These are phyloP conservation scores for Aspergillus sp. DNA, from an alignment of 2,329 filamentous ascomycete genomes.

Conservation along the genomic window DNA sequence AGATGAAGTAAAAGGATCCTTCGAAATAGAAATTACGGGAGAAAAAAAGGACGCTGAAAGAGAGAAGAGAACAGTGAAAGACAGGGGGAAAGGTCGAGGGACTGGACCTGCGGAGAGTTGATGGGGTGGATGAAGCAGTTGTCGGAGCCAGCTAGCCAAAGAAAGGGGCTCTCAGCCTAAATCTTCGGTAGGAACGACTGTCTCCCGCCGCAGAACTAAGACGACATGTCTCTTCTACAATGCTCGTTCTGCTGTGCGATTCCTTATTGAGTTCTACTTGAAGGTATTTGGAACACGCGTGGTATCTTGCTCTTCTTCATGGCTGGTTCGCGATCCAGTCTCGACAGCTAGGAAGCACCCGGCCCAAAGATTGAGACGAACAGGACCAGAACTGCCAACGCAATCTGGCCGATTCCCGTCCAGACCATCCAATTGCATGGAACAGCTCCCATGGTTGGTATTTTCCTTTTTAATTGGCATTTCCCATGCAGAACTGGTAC, in stretches of 20 bases:
- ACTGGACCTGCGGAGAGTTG: constrained; percentile 23
- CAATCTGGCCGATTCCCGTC: not conserved
- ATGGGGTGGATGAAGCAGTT: constrained; percentile 21
- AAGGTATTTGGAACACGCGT: not conserved
- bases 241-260: not conserved
- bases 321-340: not conserved
- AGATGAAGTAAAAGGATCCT: constrained; percentile 18
- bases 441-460: not conserved
- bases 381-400: constrained; percentile 4
- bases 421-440: not conserved
- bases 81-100: constrained; percentile 20
- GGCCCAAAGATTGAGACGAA: constrained; percentile 1
- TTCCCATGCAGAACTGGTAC: not conserved
- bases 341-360: not conserved
- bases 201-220: not conserved
- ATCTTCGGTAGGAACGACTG: constrained; percentile 4
- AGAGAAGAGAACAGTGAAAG: constrained; percentile 24
- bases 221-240: not conserved
- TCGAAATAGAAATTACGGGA: constrained; percentile 20
- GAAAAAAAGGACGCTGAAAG: constrained; percentile 23
- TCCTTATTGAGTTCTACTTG: not conserved
- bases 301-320: not conserved
- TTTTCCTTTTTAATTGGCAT: not conserved
- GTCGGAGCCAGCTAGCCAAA: constrained; percentile 29
- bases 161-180: constrained; percentile 26